Conservation (phyloP, 139 green algal genomes). For the Trebouxia sp. region DNA sequence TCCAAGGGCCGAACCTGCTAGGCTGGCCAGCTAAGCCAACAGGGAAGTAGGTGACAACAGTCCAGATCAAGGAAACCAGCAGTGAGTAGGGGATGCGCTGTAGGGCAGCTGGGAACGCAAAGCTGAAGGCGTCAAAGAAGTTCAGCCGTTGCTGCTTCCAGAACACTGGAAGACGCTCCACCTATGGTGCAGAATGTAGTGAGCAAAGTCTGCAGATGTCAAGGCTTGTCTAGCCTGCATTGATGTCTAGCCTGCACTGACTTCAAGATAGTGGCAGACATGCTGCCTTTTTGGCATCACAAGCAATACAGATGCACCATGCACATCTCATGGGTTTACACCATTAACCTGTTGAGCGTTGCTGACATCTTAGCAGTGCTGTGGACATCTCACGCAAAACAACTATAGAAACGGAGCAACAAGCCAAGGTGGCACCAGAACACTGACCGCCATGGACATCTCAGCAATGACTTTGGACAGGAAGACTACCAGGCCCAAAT, state of each 20-base stretch:
- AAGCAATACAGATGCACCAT: too few relatives aligned
- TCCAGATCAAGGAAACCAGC: constrained; percentile 38
- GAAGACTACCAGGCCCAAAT: too few relatives aligned
- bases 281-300: too few relatives aligned
- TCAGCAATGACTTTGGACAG: constrained; percentile 41
- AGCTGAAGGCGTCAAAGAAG: constrained; percentile 51
- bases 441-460: constrained; percentile 28
- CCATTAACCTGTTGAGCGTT: too few relatives aligned
- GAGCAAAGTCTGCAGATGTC: neutral
- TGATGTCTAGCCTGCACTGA: too few relatives aligned
- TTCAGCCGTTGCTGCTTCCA: constrained; percentile 56
- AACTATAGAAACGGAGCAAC: too few relatives aligned
- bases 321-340: too few relatives aligned
- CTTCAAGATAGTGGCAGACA: too few relatives aligned
- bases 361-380: too few relatives aligned
- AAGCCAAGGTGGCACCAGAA: too few relatives aligned
- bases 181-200: neutral
- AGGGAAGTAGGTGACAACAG: constrained; percentile 46
- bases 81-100: constrained; percentile 48
- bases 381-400: too few relatives aligned
- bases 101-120: constrained; percentile 42
- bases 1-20: constrained; percentile 10
- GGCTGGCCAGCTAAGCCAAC: constrained; percentile 26
- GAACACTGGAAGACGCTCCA: constrained; percentile 37
- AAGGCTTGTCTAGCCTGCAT: neutral